Evolutionary conservation across 2,329 filamentous ascomycete species (phyloP).

Genomic region (Aureobasidium pullulans): DNA sequence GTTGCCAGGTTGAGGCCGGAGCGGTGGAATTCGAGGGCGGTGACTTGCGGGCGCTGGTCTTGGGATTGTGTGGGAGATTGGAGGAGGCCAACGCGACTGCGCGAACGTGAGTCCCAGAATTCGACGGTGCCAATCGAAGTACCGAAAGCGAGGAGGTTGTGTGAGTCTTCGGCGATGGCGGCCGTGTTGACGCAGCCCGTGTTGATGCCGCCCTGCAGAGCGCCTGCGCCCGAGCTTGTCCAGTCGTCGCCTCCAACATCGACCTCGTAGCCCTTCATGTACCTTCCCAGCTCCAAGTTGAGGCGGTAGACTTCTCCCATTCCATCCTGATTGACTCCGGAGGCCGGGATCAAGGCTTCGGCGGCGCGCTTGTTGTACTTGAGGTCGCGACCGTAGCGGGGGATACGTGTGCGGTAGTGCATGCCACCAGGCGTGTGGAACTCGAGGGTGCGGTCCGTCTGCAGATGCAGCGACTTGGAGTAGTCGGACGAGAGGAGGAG

Average conservation of each 20-base stretch:
- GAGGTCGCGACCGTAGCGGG: conserved; percentile 84
- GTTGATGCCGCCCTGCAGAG: conserved; percentile 78
- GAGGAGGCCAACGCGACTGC: conserved; percentile 71
- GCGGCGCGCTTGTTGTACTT: conserved; percentile 74
- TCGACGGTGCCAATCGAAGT: conserved; percentile 94
- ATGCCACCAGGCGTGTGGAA: conserved; percentile 86
- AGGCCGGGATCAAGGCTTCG: conserved; percentile 79
- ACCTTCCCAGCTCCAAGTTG: conserved; percentile 85
- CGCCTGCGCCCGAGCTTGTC: conserved; percentile 56
- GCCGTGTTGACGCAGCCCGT: conserved; percentile 82
- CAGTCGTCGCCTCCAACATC: conserved; percentile 82
- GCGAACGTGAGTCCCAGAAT: conserved; percentile 87
- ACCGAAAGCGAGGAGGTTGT: conserved; percentile 87
- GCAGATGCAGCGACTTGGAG: conserved; percentile 87
- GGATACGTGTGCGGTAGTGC: conserved; percentile 83
- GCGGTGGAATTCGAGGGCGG: conserved; percentile 76
- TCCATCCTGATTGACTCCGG: conserved; percentile 78
- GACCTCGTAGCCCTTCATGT: conserved; percentile 89
- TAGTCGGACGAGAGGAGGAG: conserved; percentile 83
- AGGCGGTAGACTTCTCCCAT: conserved; percentile 87
- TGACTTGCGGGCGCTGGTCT: conserved; percentile 56
- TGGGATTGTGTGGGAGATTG: conserved; percentile 42
- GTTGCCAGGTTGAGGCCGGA: conserved; percentile 80
- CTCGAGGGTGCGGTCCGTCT: conserved; percentile 83
- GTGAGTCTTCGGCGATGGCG: conserved; percentile 78